Conservation (phyloP, 345 rosid genomes). For the Salix viminalis region DNA sequence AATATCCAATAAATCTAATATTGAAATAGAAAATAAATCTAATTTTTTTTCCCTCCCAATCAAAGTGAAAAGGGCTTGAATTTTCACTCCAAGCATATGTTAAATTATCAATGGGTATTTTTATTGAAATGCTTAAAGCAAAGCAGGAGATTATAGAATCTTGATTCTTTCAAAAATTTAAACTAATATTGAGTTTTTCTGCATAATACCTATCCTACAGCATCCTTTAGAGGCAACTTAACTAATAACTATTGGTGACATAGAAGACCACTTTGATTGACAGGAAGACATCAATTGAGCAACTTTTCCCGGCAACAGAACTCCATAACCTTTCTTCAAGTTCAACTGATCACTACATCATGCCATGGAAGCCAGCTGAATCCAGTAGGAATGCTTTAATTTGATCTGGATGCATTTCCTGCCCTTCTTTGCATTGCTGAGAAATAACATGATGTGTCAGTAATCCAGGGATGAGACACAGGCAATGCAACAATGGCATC, state of each 20-base stretch:
- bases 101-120: not conserved
- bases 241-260: not conserved
- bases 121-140: not conserved
- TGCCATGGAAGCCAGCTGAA: slow-evolving; percentile 67
- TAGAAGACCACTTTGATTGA: not conserved
- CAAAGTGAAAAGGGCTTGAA: too few relatives aligned
- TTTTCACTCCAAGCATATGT: too few relatives aligned
- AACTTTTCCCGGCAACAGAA: not conserved
- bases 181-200: not conserved
- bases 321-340: not conserved
- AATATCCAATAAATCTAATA: too few relatives aligned
- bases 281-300: not conserved
- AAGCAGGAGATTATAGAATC: not conserved
- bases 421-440: slow-evolving; percentile 94
- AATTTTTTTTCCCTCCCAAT: too few relatives aligned
- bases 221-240: not conserved
- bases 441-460: not conserved
- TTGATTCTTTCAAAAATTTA: not conserved
- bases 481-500: not conserved
- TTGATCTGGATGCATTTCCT: slow-evolving; percentile 78
- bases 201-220: not conserved
- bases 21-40: too few relatives aligned
- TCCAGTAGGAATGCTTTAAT: slow-evolving; percentile 90
- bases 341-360: slow-evolving; percentile 4
- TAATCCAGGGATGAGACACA: not conserved